Percentiles rank a stretch among this genome's conserved stretches.
These are phyloP conservation scores for Collybia mongolica DNA, from an alignment of 768 basidiomycete genomes.

Conservation along the genomic window DNA sequence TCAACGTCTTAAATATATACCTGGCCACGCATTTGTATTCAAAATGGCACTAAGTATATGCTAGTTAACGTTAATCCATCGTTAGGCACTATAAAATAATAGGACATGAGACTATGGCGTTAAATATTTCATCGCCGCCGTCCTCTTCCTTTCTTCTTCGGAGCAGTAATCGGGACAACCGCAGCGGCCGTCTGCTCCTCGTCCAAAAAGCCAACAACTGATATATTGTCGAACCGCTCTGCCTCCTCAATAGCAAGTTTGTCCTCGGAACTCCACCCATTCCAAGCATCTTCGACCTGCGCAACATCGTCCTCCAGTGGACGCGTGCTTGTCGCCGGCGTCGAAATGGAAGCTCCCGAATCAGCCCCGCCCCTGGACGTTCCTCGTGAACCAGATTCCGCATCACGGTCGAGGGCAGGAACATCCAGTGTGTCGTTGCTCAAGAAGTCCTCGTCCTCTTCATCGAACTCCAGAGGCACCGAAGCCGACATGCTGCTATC, in stretches of 20 bases:
- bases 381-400: constrained; percentile 13
- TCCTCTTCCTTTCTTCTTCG: too few species aligned
- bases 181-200: constrained; percentile 27
- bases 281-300: constrained; percentile 29
- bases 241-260: constrained; percentile 47
- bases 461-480: constrained; percentile 61
- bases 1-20: too few species aligned
- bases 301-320: constrained; percentile 29
- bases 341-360: constrained; percentile 29
- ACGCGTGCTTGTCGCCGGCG: constrained; percentile 37
- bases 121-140: too few species aligned
- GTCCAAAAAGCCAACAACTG: constrained; percentile 38
- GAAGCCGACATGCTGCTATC: constrained; percentile 24
- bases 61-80: too few species aligned
- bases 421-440: constrained; percentile 16
- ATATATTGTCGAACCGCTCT: constrained; percentile 50
- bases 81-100: too few species aligned
- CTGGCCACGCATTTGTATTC: too few species aligned
- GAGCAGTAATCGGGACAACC: too few species aligned
- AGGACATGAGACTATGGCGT: too few species aligned
- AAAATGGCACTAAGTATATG: too few species aligned
- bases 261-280: constrained; percentile 48
- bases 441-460: constrained; percentile 65
- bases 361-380: constrained; percentile 25
- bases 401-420: constrained; percentile 7